A percentile compares a stretch with the other conserved stretches of the same genome.
Evolutionary conservation across 768 basidiomycete genomes (phyloP).

Genomic region (Hygrocybe punicea): DNA sequence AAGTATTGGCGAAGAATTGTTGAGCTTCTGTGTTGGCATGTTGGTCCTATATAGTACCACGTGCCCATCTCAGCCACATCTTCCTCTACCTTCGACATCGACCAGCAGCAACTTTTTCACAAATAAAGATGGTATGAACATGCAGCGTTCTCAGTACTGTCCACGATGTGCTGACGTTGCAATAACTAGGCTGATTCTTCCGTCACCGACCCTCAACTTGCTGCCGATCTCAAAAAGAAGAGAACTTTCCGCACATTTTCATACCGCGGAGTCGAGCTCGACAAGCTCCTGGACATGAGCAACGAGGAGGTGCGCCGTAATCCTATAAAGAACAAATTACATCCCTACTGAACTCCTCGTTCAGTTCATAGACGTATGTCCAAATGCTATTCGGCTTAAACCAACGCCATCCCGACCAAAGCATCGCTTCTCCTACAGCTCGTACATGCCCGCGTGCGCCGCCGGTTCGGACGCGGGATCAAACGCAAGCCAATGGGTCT

Average conservation of each 20-base stretch:
- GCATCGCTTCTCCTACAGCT: slow-evolving; percentile 52
- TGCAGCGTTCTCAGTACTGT: not conserved
- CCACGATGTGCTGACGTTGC: slow-evolving; percentile 9
- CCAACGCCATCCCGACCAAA: slow-evolving; percentile 5
- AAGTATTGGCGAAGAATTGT: slow-evolving; percentile 36
- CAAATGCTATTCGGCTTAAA: not conserved
- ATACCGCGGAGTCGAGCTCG: slow-evolving; percentile 97
- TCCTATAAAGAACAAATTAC: not conserved
- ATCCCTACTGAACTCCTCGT: not conserved
- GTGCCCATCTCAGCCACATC: slow-evolving; percentile 45
- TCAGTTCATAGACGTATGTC: slow-evolving; percentile 76
- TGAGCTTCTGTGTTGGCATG: slow-evolving; percentile 16
- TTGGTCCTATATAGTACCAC: slow-evolving; percentile 63
- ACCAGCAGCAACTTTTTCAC: slow-evolving; percentile 7
- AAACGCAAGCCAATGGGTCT: slow-evolving; percentile 98
- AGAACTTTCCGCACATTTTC: slow-evolving; percentile 98
- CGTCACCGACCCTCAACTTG: slow-evolving; percentile 87
- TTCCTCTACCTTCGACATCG: slow-evolving; percentile 34
- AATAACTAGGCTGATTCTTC: slow-evolving; percentile 65
- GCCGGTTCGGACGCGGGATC: slow-evolving; percentile 98
- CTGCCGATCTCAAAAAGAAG: slow-evolving; percentile 98
- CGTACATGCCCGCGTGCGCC: slow-evolving; percentile 96
- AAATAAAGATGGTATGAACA: slow-evolving; percentile 1
- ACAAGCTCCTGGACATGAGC: slow-evolving; percentile 93
- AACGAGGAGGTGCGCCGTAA: slow-evolving; percentile 77